Evolutionary conservation across 2,329 filamentous ascomycete species (phyloP), one percentile per base, ranked within the genome.

Genomic region (Blastomyces parvus): DNA sequence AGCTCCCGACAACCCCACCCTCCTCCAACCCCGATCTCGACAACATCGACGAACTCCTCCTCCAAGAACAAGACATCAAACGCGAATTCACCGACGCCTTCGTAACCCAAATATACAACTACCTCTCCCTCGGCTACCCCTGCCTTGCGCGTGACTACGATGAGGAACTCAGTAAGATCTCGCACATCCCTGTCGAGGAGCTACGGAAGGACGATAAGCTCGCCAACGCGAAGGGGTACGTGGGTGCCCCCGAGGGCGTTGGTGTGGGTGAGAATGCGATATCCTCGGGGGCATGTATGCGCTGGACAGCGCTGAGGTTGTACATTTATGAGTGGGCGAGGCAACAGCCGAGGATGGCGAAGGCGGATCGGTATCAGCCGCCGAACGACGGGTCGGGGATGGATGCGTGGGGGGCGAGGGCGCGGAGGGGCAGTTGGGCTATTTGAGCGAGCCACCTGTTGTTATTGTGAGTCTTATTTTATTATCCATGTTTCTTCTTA

Each of bases 51-150:
- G 42, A 64, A 65, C 40, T 25, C 52, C 53, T 42, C 57, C 25
- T 40, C 36, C 33, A 46, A 25, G 65, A 66, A 50, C 60, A 62
- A 59, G 60, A 77, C 13, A 80, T 86, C 52, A 76, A 81, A 36
- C 73, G 77, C 40, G 91, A 96, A 74, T 96, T 94, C 70, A 82
- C 87, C 65, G 90, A 96, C 73, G 81, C 81, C 3, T 96, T 97
- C 73, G 86, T 97, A 63, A 96, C 92, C 0, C 93, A 97, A 75
- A 92, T 97, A 8, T 97, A 95, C 82, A 97, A 97, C 75, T 97
- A 97, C 75, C 82, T 97, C 19, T 96, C 91, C 0, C 83, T 97
- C 5, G 93, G 93, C 5, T 97, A 97, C 74, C 92, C 93, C 2
- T 87, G 90, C 42, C 86, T 91, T 70, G 93, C 92, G 13, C 85